Base-by-base conservation (phyloP, 202 grass and related monocot genomes). In the Bolboschoenoplectus hybrid region DNA sequence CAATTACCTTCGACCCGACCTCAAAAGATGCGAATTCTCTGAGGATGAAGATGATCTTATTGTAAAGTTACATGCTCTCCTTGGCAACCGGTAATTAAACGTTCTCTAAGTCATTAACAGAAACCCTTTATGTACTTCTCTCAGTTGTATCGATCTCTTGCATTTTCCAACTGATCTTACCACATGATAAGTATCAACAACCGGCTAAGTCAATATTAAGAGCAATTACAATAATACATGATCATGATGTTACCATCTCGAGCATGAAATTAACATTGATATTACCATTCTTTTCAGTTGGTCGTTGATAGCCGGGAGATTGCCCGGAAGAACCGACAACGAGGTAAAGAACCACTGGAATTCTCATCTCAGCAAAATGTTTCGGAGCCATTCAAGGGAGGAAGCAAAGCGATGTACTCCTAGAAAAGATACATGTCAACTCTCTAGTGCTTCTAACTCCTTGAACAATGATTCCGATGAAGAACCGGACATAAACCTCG, bases 1-100 rank as follows among this genome's bases (percentile, higher is more conserved):
- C 90, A 97, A 97, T 89, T 97, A 97, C 89, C 90, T 97, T 56
- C 89, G 90, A 1, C 94, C 94, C 0, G 92, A 97, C 81, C 92
- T 97, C 72, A 97, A 97, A 92, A 92, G 92, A 56, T 90, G 94
- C 61, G 92, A 94, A 89, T 97, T 97, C 90, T 82, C 67, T 35
- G 38, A 81, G 74, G 90, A 97, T 20, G 94, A 97, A 82, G 94
- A 97, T 55, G 81, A 86, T 4, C 92, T 91, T 87, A 97, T 97
- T 91, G 39, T 97, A 87, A 88, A 68, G 38, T 86, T 97, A 63
- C 94, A 97, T 80, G 56, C 62, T 82, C 47, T 91, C 16, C 84
- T 97, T 2, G 94, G 94, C 3, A 97, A 97, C 92, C 90, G 91
- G 87, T 92, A 81, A 1, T 44, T 26, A 26, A 26, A 71, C 6